phyloP scores from a whole-genome alignment of 805 yeast genomes.

The Martiniozyma abietophila region DNA sequence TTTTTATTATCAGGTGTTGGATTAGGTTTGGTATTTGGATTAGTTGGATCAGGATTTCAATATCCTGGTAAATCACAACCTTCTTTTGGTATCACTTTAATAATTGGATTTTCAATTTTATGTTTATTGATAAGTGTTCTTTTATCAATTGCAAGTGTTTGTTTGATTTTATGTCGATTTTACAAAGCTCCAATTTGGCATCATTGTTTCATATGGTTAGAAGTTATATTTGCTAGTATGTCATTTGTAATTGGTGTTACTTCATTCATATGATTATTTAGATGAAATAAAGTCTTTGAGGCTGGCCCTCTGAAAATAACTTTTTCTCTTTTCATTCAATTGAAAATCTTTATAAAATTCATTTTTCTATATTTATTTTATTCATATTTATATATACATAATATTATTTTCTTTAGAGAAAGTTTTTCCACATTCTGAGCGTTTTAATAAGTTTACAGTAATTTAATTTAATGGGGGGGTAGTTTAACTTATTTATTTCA shows the following conservation, averaged over 20 bases:
- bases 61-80: constrained; percentile 7
- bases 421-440: too few relatives aligned
- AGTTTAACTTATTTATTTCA: too few relatives aligned
- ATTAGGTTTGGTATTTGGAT: constrained; percentile 29
- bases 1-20: constrained; percentile 35
- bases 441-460: too few relatives aligned
- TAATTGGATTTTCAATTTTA: constrained; percentile 32
- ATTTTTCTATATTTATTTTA: too few relatives aligned
- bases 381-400: too few relatives aligned
- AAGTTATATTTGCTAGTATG: constrained; percentile 23
- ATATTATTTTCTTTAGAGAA: too few relatives aligned
- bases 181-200: constrained; percentile 32
- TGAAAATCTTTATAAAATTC: too few relatives aligned
- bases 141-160: constrained; percentile 34
- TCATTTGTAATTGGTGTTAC: constrained; percentile 3
- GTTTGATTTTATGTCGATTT: constrained; percentile 35
- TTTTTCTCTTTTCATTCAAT: too few relatives aligned
- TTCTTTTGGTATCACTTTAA: constrained; percentile 15
- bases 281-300: too few relatives aligned
- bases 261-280: constrained; percentile 1
- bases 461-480: too few relatives aligned
- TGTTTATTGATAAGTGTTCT: constrained; percentile 28
- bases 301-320: too few relatives aligned
- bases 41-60: constrained; percentile 13
- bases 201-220: constrained; percentile 33